phyloP scores from a whole-genome alignment of 1,139 yeast species.

The Waltiozyma solani region DNA sequence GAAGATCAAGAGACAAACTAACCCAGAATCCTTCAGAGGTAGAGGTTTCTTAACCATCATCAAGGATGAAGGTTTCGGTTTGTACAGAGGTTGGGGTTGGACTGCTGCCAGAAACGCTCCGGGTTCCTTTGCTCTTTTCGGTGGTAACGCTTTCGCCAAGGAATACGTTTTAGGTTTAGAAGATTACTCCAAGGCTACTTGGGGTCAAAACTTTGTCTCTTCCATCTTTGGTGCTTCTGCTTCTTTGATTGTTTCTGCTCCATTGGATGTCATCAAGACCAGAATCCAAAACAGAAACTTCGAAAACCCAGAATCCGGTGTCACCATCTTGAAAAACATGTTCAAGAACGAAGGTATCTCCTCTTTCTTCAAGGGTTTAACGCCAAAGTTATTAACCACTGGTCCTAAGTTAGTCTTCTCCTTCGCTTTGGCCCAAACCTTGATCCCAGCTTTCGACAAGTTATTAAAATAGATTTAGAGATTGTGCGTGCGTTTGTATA shows the following conservation, averaged over 20 bases:
- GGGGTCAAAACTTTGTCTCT: conserved; percentile 90
- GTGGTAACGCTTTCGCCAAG: conserved; percentile 98
- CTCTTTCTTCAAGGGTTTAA: conserved; percentile 94
- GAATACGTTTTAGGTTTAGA: conserved; percentile 81
- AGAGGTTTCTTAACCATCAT: conserved; percentile 87
- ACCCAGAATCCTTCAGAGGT: conserved; percentile 96
- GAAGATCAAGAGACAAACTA: conserved; percentile 97
- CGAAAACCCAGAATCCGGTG: conserved; percentile 91
- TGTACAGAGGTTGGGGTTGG: conserved; percentile 99
- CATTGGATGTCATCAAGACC: conserved; percentile 95
- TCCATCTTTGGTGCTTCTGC: conserved; percentile 99
- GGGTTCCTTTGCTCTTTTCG: conserved; percentile 94
- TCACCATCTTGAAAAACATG: conserved; percentile 89
- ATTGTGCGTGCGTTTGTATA: too few species aligned
- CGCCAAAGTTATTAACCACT: conserved; percentile 92
- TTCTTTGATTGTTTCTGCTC: conserved; percentile 93
- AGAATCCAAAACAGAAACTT: conserved; percentile 95
- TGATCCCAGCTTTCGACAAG: conserved; percentile 91
- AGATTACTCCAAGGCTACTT: conserved; percentile 86
- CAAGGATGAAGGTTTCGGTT: conserved; percentile 83
- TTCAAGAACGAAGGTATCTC: conserved; percentile 79
- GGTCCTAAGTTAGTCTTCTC: conserved; percentile 98
- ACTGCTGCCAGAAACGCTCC: conserved; percentile 99
- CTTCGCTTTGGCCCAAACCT: conserved; percentile 91
- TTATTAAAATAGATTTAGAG: conserved; percentile 24